These are phyloP conservation scores for Phymatotrichopsis omnivora DNA, from an alignment of 2,329 filamentous ascomycete genomes.

Conservation along the genomic window DNA sequence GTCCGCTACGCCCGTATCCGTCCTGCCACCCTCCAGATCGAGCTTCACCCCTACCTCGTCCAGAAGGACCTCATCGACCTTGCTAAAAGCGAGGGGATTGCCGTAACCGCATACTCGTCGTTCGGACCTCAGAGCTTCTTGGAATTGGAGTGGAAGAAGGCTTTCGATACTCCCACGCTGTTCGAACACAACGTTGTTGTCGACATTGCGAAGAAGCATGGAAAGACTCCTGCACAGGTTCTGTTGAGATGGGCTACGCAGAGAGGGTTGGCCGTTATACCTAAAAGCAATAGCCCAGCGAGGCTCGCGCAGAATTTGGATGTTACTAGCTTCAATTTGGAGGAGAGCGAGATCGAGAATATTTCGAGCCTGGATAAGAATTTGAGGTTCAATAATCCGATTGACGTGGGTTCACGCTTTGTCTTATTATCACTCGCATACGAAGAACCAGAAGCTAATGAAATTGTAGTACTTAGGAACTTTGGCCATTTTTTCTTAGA, in stretches of 20 bases:
- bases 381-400: constrained; percentile 68
- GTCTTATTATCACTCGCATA: constrained; percentile 3
- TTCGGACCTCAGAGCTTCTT: constrained; percentile 72
- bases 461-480: constrained; percentile 40
- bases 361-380: constrained; percentile 56
- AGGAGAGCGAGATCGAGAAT: constrained; percentile 53
- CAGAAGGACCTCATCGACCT: constrained; percentile 62
- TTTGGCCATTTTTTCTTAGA: constrained; percentile 46
- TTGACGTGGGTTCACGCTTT: constrained; percentile 46
- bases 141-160: constrained; percentile 63
- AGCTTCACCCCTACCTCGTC: constrained; percentile 82
- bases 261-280: constrained; percentile 68
- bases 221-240: constrained; percentile 67
- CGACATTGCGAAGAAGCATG: constrained; percentile 55
- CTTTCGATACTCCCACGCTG: constrained; percentile 54
- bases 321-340: constrained; percentile 55
- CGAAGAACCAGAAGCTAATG: constrained; percentile 15
- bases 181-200: constrained; percentile 60
- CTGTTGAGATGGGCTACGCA: constrained; percentile 82
- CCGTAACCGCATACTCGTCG: constrained; percentile 72
- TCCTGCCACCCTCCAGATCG: constrained; percentile 72
- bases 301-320: constrained; percentile 57
- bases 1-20: constrained; percentile 65
- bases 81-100: constrained; percentile 58
- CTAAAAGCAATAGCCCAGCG: constrained; percentile 56